Base-by-base conservation (phyloP, 2,329 filamentous ascomycete genomes). In the Orbilia brochopaga region DNA sequence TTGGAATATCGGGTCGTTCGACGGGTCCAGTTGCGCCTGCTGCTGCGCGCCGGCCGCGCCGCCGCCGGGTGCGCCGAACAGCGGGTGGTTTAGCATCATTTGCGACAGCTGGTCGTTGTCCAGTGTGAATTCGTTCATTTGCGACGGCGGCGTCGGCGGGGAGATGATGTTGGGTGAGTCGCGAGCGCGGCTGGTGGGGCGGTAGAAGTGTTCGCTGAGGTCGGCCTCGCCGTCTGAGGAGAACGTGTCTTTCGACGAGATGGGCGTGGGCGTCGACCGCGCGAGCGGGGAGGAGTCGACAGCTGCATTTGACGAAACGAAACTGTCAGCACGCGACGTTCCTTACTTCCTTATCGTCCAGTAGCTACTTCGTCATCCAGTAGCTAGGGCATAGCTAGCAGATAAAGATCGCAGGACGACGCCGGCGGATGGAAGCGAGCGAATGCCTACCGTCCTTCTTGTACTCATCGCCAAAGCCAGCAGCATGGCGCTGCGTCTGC, bases 141-240 rank as follows among this genome's bases (percentile, higher is more conserved):
- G 51, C 17, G 60, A 56, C 21, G 66, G 58, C 8, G 59, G 58
- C 42, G 77, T 65, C 2, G 75, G 74, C 0, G 76, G 69, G 21
- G 65, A 73, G 46, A 74, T 66, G 2, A 57, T 62, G 51, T 74
- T 69, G 11, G 74, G 66, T 2, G 74, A 57, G 32, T 78, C 74
- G 32, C 81, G 80, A 21, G 80, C 76, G 44, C 81, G 81, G 8
- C 80, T 79, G 23, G 81, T 79, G 0, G 87, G 87, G 35, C 83
- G 80, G 79, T 89, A 90, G 79, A 84, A 88, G 80, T 90, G 88
- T 74, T 88, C 80, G n/a, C 88, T 90, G 75, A 93, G 91, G 78
- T 92, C 90, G 74, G 91, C 84, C 79, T 92, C 90, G 3, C 87
- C 89, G 76, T 90, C 88, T 1, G 67, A 72, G 35, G 50, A 30